phyloP scores from a whole-genome alignment of 345 rosid genomes.

The Cardamine chenopodiifolia region DNA sequence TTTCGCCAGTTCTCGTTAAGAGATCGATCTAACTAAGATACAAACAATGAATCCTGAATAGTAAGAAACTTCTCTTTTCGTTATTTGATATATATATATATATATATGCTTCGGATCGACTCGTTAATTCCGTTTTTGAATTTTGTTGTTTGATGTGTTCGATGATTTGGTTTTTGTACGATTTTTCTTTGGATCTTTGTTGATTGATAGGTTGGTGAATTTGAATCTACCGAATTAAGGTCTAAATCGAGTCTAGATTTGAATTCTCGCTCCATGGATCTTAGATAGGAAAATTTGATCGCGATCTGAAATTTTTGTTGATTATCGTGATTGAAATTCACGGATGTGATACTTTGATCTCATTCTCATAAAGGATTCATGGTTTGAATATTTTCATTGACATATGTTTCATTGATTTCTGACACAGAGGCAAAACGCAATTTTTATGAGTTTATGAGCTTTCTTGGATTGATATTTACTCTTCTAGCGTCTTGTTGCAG shows the following conservation, averaged over 20 bases:
- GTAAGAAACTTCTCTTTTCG: conserved; percentile 35
- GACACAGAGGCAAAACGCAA: not conserved
- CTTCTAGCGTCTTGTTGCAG: conserved; percentile 17
- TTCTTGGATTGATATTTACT: conserved; percentile 4
- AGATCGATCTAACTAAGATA: conserved; percentile 28
- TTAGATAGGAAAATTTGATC: not conserved
- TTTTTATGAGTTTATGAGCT: not conserved
- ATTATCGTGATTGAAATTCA: not conserved
- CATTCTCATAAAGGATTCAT: not conserved
- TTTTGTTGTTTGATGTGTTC: not conserved
- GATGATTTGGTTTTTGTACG: conserved; percentile 16
- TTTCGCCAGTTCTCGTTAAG: not conserved
- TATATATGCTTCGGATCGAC: conserved; percentile 1
- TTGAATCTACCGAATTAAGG: not conserved
- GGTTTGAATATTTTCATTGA: not conserved
- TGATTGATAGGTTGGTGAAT: not conserved
- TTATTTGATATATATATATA: not conserved
- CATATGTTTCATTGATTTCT: not conserved
- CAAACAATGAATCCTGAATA: conserved; percentile 45
- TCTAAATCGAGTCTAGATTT: conserved; percentile 22
- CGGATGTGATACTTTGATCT: not conserved
- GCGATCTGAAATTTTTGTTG: conserved; percentile 27
- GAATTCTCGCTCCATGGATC: not conserved
- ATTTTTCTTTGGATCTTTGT: conserved; percentile 15
- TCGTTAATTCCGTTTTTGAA: not conserved